Evolutionary conservation across 2,329 filamentous ascomycete genomes (phyloP).

Genomic region (Stagonosporopsis tanaceti): DNA sequence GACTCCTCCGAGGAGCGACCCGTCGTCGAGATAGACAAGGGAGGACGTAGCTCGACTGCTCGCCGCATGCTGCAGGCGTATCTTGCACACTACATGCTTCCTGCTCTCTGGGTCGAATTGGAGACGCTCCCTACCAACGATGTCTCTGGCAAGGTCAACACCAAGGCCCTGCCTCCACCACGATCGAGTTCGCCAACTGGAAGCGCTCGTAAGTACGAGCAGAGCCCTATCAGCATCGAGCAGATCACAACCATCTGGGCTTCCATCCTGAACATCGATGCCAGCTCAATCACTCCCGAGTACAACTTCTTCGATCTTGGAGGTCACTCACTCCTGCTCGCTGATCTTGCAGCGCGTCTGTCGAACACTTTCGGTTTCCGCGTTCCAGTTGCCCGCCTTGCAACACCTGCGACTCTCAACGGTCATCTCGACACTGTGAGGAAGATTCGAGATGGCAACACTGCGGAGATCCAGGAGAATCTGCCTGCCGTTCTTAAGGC

Average conservation of each 20-base stretch:
- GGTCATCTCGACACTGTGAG: conserved; percentile 77
- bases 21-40: conserved; percentile 70
- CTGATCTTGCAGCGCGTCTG: conserved; percentile 75
- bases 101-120: conserved; percentile 77
- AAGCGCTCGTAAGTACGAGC: conserved; percentile 58
- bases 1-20: conserved; percentile 67
- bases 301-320: conserved; percentile 85
- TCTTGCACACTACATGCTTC: conserved; percentile 85
- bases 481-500: conserved; percentile 72
- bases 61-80: conserved; percentile 70
- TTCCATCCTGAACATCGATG: conserved; percentile 70
- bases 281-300: conserved; percentile 68
- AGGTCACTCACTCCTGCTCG: conserved; percentile 79
- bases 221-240: conserved; percentile 71
- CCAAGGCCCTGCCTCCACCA: conserved; percentile 74
- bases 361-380: conserved; percentile 76
- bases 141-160: conserved; percentile 80
- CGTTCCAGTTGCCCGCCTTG: conserved; percentile 74
- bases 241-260: conserved; percentile 78
- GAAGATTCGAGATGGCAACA: conserved; percentile 74
- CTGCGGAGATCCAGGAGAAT: conserved; percentile 77
- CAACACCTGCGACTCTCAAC: conserved; percentile 73
- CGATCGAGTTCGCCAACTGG: conserved; percentile 56
- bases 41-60: conserved; percentile 74
- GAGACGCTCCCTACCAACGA: conserved; percentile 76